Percentiles rank a stretch among this genome's conserved stretches.
Evolutionary conservation across 2,329 filamentous ascomycete genomes (phyloP).

Genomic region (Coleophoma crateriformis): DNA sequence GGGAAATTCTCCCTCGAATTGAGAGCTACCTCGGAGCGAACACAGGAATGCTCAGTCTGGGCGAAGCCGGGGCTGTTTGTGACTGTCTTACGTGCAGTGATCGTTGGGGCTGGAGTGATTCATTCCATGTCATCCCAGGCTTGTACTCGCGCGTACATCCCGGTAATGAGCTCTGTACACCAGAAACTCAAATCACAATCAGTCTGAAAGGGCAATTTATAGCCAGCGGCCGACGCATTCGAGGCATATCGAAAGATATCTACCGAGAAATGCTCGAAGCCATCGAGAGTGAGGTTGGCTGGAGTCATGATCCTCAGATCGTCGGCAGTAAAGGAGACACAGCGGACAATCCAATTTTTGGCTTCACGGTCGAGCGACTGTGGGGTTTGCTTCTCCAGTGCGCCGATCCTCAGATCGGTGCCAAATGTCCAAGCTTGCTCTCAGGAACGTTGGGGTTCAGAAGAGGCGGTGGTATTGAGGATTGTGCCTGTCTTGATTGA

Average conservation of each 20-base stretch:
- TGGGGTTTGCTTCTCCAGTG: constrained; percentile 23
- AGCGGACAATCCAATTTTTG: constrained; percentile 20
- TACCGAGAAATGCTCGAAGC: constrained; percentile 13
- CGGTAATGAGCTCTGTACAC: constrained; percentile 10
- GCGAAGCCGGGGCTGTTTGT: constrained; percentile 26
- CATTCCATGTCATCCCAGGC: constrained; percentile 23
- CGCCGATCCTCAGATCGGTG: constrained; percentile 57
- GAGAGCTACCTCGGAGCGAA: constrained; percentile 29
- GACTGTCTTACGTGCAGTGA: constrained; percentile 31
- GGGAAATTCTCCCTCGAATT: constrained; percentile 27
- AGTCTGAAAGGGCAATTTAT: constrained; percentile 44
- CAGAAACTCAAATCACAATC: constrained; percentile 27
- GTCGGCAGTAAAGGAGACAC: constrained; percentile 7
- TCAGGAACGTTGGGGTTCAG: constrained; percentile 70
- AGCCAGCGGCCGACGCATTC: constrained; percentile 36
- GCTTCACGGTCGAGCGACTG: constrained; percentile 21
- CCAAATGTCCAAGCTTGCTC: constrained; percentile 76
- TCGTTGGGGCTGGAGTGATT: constrained; percentile 29
- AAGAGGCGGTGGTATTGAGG: constrained; percentile 10
- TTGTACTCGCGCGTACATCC: constrained; percentile 19
- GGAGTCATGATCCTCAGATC: constrained; percentile 13
- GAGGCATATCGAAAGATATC: constrained; percentile 20
- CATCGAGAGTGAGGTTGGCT: constrained; percentile 16
- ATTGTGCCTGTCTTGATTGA: constrained; percentile 23
- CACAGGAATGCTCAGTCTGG: constrained; percentile 37